phyloP scores from a whole-genome alignment of 1,284 basidiomycete genomes.

The Puccinia hordei region DNA sequence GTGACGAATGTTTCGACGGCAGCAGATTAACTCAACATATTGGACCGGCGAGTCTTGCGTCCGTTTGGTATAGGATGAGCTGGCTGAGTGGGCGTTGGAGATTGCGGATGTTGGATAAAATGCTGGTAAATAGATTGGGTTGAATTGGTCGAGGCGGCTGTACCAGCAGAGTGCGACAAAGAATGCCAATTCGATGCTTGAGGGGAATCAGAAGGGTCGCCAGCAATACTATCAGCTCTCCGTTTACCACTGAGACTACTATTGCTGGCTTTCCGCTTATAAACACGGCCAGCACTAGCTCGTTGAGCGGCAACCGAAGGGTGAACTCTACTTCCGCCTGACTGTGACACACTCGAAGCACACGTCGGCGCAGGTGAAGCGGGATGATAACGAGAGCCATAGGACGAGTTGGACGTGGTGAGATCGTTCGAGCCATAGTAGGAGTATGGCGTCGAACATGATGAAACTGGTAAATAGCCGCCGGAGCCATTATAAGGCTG shows the following conservation, averaged over 20 bases:
- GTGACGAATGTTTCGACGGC: neutral
- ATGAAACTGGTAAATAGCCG: constrained; percentile 26
- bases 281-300: constrained; percentile 46
- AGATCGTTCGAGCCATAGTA: constrained; percentile 4
- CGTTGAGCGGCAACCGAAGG: constrained; percentile 50
- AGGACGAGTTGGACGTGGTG: neutral
- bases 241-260: constrained; percentile 31
- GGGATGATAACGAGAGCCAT: constrained; percentile 3
- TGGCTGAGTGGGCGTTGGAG: constrained; percentile 24
- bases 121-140: neutral
- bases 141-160: neutral
- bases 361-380: constrained; percentile 46
- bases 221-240: neutral
- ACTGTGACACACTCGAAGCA: constrained; percentile 37
- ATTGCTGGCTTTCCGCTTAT: constrained; percentile 49
- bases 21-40: neutral
- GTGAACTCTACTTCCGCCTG: constrained; percentile 36
- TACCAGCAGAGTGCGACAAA: constrained; percentile 2
- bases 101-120: constrained; percentile 13
- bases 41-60: constrained; percentile 33
- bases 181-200: constrained; percentile 12
- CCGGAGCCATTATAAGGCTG: constrained; percentile 29
- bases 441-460: constrained; percentile 47
- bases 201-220: neutral
- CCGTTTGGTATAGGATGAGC: neutral